These are phyloP conservation scores for Phoma herbarum DNA, from an alignment of 2,329 filamentous ascomycete genomes.

Conservation along the genomic window DNA sequence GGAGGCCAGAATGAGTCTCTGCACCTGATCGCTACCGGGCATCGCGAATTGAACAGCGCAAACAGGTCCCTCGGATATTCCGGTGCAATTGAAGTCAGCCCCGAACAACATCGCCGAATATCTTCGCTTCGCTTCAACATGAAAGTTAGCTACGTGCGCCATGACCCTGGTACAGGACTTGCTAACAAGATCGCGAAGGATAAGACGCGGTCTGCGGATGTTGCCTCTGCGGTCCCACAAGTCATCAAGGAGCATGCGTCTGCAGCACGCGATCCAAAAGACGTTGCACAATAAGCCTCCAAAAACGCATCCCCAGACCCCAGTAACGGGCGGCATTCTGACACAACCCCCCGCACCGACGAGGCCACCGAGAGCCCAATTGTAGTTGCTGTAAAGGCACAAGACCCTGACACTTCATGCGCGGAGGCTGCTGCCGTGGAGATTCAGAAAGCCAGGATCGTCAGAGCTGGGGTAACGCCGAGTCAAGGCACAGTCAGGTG, in stretches of 20 bases:
- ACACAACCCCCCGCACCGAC: background rate
- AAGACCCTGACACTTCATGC: background rate
- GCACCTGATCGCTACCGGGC: background rate
- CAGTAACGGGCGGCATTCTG: background rate
- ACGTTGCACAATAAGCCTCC: background rate
- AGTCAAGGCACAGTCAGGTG: constrained; percentile 13
- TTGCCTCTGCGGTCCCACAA: background rate
- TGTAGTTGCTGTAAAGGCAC: background rate
- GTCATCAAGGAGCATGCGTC: background rate
- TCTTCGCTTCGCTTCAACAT: background rate
- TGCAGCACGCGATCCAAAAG: background rate
- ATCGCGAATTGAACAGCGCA: background rate
- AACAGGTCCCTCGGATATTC: background rate
- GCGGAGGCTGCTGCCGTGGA: background rate
- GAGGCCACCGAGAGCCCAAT: background rate
- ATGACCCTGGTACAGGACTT: background rate
- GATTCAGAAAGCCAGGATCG: background rate
- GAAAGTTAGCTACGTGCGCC: background rate
- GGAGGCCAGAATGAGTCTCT: background rate
- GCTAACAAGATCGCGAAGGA: background rate
- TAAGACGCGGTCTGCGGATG: background rate
- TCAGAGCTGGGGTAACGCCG: constrained; percentile 12
- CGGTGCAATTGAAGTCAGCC: background rate
- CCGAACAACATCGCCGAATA: background rate
- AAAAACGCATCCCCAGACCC: background rate